phyloP scores from a whole-genome alignment of 176 grass and related monocot species.

The Paspalum notatum region DNA sequence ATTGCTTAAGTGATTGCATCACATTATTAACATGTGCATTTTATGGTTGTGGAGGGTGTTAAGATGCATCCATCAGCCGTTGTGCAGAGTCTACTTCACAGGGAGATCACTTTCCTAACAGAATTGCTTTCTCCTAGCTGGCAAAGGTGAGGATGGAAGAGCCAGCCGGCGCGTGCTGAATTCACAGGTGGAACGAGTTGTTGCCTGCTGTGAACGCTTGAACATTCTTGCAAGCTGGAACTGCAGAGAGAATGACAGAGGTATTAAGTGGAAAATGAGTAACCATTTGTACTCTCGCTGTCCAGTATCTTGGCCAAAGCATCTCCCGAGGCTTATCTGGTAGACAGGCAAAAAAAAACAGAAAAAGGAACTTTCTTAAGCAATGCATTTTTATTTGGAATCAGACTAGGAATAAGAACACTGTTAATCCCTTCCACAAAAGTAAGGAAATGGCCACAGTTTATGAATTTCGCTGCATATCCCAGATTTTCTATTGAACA shows the following conservation, averaged over 20 bases:
- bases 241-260: constrained; percentile 21
- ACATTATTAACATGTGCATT: constrained; percentile 37
- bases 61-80: constrained; percentile 41
- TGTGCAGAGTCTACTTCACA: constrained; percentile 23
- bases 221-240: constrained; percentile 30
- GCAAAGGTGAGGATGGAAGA: not conserved
- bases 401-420: not conserved
- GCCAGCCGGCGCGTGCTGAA: constrained; percentile 4
- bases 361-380: not conserved
- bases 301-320: not conserved
- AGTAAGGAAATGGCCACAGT: not conserved
- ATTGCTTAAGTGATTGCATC: constrained; percentile 13
- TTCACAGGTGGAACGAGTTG: constrained; percentile 13
- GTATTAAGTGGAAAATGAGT: constrained; percentile 36
- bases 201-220: not conserved
- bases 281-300: not conserved
- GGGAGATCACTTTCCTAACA: constrained; percentile 17
- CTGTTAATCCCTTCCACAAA: not conserved
- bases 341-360: not conserved
- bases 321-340: constrained; percentile 1
- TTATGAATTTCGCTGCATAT: not conserved
- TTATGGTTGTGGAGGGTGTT: constrained; percentile 35
- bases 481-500: not conserved
- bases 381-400: not conserved
- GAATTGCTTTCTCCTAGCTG: constrained; percentile 25